Evolutionary conservation across 805 yeast genomes (phyloP).

Genomic region (Henningerozyma blattae): DNA sequence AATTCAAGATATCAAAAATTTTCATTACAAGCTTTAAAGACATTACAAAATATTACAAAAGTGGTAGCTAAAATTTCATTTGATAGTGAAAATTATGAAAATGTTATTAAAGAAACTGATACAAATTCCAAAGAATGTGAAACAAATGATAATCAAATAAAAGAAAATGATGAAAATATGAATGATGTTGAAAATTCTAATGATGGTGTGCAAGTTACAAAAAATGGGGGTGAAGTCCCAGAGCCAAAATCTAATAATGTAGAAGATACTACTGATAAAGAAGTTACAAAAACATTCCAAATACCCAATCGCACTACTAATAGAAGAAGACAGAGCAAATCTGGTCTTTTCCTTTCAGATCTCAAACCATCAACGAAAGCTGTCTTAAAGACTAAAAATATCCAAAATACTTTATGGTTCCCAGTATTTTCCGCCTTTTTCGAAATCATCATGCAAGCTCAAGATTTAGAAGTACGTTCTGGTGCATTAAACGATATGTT

Average conservation of each 20-base stretch:
- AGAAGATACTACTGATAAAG: not conserved
- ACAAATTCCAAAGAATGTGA: constrained; percentile 4
- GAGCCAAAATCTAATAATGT: not conserved
- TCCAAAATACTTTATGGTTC: constrained; percentile 59
- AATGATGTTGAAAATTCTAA: not conserved
- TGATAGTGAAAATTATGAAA: constrained; percentile 4
- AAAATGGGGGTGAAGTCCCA: not conserved
- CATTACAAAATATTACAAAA: constrained; percentile 49
- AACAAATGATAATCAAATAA: not conserved
- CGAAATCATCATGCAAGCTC: constrained; percentile 84
- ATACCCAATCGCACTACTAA: no score
- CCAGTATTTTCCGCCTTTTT: constrained; percentile 76
- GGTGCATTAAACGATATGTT: constrained; percentile 75
- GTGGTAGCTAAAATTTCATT: constrained; percentile 39
- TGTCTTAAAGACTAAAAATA: constrained; percentile 26
- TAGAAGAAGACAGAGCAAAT: not conserved
- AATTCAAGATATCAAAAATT: constrained; percentile 71
- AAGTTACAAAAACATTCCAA: not conserved
- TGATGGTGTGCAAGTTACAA: not conserved
- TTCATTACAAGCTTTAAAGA: constrained; percentile 70
- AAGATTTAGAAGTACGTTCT: constrained; percentile 88
- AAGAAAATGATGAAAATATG: not conserved
- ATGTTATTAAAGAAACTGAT: constrained; percentile 18
- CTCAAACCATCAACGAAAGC: constrained; percentile 9
- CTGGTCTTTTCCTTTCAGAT: not conserved